Percentiles rank a stretch among this genome's conserved stretches.
Evolutionary conservation across 345 rosid species (phyloP).

Genomic region (Gossypium turneri): DNA sequence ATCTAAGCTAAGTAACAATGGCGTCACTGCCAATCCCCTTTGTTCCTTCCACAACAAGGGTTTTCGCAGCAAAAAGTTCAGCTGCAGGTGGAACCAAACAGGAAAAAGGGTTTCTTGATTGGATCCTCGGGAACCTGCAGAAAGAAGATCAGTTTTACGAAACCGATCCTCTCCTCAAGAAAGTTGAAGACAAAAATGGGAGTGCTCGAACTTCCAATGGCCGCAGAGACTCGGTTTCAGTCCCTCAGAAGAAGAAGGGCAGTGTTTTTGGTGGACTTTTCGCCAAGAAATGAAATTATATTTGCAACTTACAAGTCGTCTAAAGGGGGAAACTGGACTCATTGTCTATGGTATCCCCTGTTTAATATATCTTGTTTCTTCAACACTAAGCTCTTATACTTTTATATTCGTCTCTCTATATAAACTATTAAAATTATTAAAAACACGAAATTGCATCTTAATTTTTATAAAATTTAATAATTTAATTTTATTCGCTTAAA

Average conservation of each 20-base stretch:
- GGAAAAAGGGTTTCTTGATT: constrained; percentile 55
- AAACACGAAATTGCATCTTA: too few relatives aligned
- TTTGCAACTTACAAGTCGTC: neutral
- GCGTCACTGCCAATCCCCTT: constrained; percentile 42
- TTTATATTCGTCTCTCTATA: too few relatives aligned
- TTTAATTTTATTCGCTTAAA: too few relatives aligned
- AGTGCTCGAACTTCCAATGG: constrained; percentile 26
- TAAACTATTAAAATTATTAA: too few relatives aligned
- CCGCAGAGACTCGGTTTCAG: constrained; percentile 42
- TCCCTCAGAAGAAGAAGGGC: constrained; percentile 46
- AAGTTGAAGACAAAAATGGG: constrained; percentile 41
- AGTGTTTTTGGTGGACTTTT: constrained; percentile 49
- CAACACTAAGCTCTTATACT: too few relatives aligned
- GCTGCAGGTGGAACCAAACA: constrained; percentile 48
- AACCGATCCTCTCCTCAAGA: constrained; percentile 62
- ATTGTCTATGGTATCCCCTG: neutral
- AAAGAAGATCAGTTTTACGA: constrained; percentile 68
- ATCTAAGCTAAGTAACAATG: constrained; percentile 22
- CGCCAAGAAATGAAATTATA: constrained; percentile 40
- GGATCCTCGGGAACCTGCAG: constrained; percentile 42
- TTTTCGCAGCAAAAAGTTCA: constrained; percentile 36
- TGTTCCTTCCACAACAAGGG: constrained; percentile 34
- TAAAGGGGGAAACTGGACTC: neutral
- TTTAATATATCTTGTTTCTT: too few relatives aligned
- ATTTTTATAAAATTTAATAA: too few relatives aligned